Evolutionary conservation across 2,329 filamentous ascomycete genomes (phyloP).

Genomic region (Akanthomyces muscarius): DNA sequence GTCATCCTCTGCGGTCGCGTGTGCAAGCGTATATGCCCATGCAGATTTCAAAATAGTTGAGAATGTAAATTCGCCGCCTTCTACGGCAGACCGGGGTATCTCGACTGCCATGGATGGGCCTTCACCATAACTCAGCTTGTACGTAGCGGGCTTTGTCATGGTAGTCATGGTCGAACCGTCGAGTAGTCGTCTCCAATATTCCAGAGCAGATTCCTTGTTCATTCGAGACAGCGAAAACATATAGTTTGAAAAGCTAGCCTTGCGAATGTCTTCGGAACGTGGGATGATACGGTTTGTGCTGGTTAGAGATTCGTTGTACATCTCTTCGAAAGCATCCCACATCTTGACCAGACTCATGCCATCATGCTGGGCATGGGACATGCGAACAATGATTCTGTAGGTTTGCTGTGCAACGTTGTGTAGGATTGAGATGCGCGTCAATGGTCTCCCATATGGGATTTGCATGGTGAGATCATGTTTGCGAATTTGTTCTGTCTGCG

Average conservation of each 20-base stretch:
- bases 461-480: neutral
- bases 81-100: neutral
- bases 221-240: neutral
- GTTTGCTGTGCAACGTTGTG: neutral
- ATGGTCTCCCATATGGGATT: neutral
- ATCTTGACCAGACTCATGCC: neutral
- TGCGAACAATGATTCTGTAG: neutral
- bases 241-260: conserved; percentile 5
- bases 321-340: conserved; percentile 10
- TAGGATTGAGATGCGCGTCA: neutral
- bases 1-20: neutral
- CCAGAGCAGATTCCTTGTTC: neutral
- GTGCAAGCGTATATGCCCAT: conserved; percentile 4
- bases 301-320: neutral
- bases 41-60: neutral
- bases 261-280: neutral
- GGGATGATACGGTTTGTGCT: neutral
- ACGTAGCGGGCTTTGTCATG: neutral
- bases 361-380: conserved; percentile 8
- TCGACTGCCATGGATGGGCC: neutral
- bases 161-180: neutral
- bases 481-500: conserved; percentile 3
- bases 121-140: neutral
- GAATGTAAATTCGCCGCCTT: neutral
- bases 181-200: conserved; percentile 1